phyloP scores from a whole-genome alignment of 2,329 filamentous ascomycete genomes.

The Monilinia aucupariae region DNA sequence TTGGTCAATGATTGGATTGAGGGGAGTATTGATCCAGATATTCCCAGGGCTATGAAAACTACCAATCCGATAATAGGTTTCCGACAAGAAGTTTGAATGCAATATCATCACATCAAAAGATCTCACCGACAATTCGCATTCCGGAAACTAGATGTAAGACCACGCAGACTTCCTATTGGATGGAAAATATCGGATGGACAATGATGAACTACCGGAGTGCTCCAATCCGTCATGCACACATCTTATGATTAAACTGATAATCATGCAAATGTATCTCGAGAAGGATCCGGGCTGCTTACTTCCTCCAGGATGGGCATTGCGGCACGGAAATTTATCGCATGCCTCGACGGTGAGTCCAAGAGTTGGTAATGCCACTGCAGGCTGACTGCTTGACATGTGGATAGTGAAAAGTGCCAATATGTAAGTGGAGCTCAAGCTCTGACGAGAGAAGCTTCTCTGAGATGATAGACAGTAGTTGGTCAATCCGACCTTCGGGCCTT shows the following conservation, averaged over 20 bases:
- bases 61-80: not conserved
- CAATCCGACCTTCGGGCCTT: constrained; percentile 4
- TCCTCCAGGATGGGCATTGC: not conserved
- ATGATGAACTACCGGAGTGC: not conserved
- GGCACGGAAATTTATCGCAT: not conserved
- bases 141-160: not conserved
- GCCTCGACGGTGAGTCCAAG: not conserved
- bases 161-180: not conserved
- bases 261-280: not conserved
- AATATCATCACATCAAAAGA: not conserved
- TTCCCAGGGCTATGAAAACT: not conserved
- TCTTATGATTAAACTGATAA: not conserved
- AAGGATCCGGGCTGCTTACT: constrained; percentile 7
- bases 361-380: constrained; percentile 10
- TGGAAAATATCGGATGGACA: not conserved
- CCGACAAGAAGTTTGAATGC: not conserved
- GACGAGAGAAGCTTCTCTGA: constrained; percentile 6
- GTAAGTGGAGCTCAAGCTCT: constrained; percentile 3
- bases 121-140: constrained; percentile 7
- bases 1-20: not conserved
- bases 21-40: not conserved
- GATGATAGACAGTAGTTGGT: not conserved
- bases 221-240: not conserved
- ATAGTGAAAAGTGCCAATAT: not conserved
- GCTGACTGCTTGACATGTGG: constrained; percentile 8